Conservation (phyloP, 2,329 filamentous ascomycete species). For the Colletotrichum euphorbiae region DNA sequence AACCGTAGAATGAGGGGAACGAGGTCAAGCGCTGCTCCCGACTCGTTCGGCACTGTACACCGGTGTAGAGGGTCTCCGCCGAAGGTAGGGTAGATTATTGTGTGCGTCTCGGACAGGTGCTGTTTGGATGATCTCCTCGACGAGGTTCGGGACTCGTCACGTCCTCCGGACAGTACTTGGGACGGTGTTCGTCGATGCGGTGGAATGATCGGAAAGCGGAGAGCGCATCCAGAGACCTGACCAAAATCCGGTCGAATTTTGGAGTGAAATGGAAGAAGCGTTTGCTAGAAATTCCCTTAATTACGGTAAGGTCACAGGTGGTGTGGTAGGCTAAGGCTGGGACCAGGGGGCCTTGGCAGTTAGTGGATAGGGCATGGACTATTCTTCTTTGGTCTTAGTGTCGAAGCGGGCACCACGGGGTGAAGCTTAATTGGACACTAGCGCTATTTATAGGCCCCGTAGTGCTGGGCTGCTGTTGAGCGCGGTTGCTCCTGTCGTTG, state of each 20-base stretch:
- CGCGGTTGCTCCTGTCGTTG: not conserved
- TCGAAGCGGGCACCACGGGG: not conserved
- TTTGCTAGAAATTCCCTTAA: slow-evolving; percentile 7
- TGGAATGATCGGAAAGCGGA: too few species aligned
- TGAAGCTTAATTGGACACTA: slow-evolving; percentile 10
- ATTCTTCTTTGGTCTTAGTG: slow-evolving; percentile 4
- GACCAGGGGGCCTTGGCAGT: slow-evolving; percentile 12
- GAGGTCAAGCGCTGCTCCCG: slow-evolving; percentile 1
- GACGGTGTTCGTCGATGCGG: too few species aligned
- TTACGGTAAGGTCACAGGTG: too few species aligned
- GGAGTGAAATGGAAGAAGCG: slow-evolving; percentile 10
- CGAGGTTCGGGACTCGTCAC: not conserved
- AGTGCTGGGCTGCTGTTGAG: not conserved
- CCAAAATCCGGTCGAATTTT: slow-evolving; percentile 4
- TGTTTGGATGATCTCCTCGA: not conserved
- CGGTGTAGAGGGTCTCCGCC: not conserved
- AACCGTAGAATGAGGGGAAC: not conserved
- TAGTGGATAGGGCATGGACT: not conserved
- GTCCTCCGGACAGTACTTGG: not conserved
- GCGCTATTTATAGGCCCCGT: not conserved
- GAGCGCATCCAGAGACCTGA: not conserved
- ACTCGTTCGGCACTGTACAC: not conserved
- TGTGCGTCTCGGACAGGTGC: slow-evolving; percentile 7
- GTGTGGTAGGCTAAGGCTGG: slow-evolving; percentile 6
- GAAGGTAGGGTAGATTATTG: not conserved